Base-by-base conservation (phyloP, 495 filamentous ascomycete genomes). In the Daldinia vernicosa region DNA sequence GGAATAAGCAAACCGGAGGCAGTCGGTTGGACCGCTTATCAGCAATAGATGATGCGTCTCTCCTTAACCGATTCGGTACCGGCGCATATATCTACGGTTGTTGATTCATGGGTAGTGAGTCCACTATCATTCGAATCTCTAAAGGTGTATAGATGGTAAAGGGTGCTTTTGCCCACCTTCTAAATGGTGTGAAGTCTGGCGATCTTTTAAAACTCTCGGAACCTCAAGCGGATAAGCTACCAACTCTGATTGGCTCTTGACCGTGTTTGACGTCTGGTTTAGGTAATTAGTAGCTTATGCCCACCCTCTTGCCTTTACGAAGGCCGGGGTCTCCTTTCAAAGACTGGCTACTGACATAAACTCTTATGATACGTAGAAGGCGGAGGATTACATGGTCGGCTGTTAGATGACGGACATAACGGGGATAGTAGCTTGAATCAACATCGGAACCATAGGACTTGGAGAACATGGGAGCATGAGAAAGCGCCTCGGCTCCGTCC, bases 401-500 rank as follows among this genome's bases (percentile, higher is more conserved):
- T 47, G 24, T 24, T 9, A 22, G 19, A 22, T 30, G 30, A 26
- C 58, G 69, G 69, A 30, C 6, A 51, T 71, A 66, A n/a, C 63
- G 69, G 69, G 26, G 28, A 63, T 62, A 63, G 24, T 6, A 24
- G 43, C 15, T 28, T 28, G 22, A 17, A 39, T 63, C 53, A 52
- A 15, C 43, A 8, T 24, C 26, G 19, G 39, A 22, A 30, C 19
- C 14, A 39, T 39, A 14, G 39, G 3, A 53, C 19, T 33, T 45
- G 26, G 32, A 14, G 52, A 54, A 45, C 9, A 30, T 27, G 54
- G 33, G 28, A 43, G 28, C 19, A 56, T 56, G 43, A 32, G 60
- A 63, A 71, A 60, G 63, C 69, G 63, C 54, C 40, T 64, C 69
- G 69, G 69, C 69, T 72, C 69, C 69, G 69, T 55, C 30, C 22